Base-by-base conservation (phyloP, 1,284 basidiomycete genomes). In the Ustilago vetiveriae region DNA sequence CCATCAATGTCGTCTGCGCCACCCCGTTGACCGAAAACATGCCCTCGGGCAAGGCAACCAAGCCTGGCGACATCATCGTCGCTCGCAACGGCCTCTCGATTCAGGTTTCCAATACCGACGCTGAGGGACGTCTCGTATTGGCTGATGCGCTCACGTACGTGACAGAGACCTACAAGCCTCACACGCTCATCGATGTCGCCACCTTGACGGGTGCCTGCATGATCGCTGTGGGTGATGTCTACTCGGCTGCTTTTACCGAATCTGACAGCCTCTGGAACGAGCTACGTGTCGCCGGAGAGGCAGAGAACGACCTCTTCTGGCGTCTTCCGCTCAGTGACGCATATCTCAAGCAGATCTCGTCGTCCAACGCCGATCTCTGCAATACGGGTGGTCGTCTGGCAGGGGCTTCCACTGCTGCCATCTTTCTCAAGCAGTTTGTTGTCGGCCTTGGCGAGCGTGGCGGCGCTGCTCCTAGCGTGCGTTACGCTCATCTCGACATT, bases 81-180 rank as follows among this genome's bases (percentile, higher is more conserved):
- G 90, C 91, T 6, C 92, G 92, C 88, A 93, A 92, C 78, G 92
- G 92, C 36, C 92, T 92, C 82, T 88, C 89, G 0, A 86, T 94
- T 29, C 91, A 94, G 80, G 58, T 94, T 33, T 91, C 93, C 83
- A 93, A 93, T 83, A 93, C 92, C 5, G 92, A 93, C 78, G 91
- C 91, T 4, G 91, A 92, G 79, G 92, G 92, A 17, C 88, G 92
- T 24, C 85, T 94, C 21, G 85, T 94, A 21, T 50, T 77, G n/a
- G 78, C 81, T 86, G 92, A 94, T 81, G 90, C 92, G 3, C 86
- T 94, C 44, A 91, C 91, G 82, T 94, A 94, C 80, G 87, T 88
- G n/a, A 88, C 89, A 1, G 88, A 89, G 7, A 85, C 87, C 43
- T 92, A 87, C 85, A 90, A 90, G 82, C 89, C 92, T 1, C 88